Percentiles rank a stretch among this genome's conserved stretches.
phyloP scores from a whole-genome alignment of 108 stramenopile genomes.

The Skeletonema menzelii region DNA sequence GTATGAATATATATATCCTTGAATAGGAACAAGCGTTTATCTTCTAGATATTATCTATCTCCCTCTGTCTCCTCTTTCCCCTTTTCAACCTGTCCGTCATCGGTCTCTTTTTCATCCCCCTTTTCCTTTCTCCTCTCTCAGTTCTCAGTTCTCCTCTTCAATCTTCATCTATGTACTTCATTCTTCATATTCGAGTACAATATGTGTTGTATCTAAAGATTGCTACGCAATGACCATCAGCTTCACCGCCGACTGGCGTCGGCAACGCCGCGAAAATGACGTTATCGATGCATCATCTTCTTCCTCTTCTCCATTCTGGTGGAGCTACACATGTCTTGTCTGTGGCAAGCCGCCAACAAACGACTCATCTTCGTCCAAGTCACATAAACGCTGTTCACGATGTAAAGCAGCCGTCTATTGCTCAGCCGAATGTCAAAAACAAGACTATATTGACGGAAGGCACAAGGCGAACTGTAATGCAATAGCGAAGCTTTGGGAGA shows the following conservation, averaged over 20 bases:
- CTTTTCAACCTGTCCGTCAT: too few relatives aligned
- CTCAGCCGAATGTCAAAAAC: constrained; percentile 28
- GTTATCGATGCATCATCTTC: constrained; percentile 1
- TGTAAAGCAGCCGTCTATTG: constrained; percentile 39
- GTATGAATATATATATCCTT: too few relatives aligned
- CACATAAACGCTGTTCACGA: constrained; percentile 33
- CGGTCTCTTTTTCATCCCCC: too few relatives aligned
- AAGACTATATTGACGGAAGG: constrained; percentile 18
- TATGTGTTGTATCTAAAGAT: too few relatives aligned
- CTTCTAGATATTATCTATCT: too few relatives aligned
- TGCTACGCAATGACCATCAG: background rate
- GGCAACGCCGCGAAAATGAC: constrained; percentile 29
- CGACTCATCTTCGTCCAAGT: background rate
- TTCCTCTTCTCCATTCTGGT: constrained; percentile 13
- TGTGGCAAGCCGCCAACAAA: constrained; percentile 20
- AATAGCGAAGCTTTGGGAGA: constrained; percentile 28
- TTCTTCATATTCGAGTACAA: too few relatives aligned
- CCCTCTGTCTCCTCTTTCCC: too few relatives aligned
- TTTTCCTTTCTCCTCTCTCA: too few relatives aligned
- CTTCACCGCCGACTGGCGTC: constrained; percentile 36
- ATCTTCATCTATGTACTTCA: too few relatives aligned
- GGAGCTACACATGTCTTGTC: constrained; percentile 34
- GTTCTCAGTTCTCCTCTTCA: too few relatives aligned
- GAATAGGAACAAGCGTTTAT: too few relatives aligned
- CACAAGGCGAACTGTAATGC: constrained; percentile 27